A percentile compares a stretch with the other conserved stretches of the same genome.
phyloP scores from a whole-genome alignment of 2,329 filamentous ascomycete genomes.

The Fusarium redolens region DNA sequence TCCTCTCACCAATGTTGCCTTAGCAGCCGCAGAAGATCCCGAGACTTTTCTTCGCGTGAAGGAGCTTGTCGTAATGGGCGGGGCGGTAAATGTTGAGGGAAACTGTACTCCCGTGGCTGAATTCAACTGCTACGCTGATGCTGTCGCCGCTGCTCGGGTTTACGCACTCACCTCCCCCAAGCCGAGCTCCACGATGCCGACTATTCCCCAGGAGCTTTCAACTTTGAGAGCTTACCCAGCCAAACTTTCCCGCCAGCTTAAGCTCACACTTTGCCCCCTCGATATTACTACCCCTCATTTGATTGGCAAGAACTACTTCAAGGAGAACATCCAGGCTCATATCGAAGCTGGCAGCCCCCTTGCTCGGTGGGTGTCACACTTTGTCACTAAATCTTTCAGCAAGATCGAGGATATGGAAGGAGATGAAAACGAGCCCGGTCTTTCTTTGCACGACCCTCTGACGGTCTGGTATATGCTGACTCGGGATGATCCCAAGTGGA shows the following conservation, averaged over 20 bases:
- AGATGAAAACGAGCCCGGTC: conserved; percentile 66
- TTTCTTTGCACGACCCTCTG: conserved; percentile 81
- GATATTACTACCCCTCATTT: conserved; percentile 81
- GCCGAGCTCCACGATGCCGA: conserved; percentile 84
- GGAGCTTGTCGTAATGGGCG: conserved; percentile 96
- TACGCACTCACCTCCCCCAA: conserved; percentile 80
- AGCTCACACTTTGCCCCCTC: conserved; percentile 77
- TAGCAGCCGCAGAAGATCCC: conserved; percentile 88
- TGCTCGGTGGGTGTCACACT: conserved; percentile 77
- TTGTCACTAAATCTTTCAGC: conserved; percentile 75
- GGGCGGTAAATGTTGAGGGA: conserved; percentile 80
- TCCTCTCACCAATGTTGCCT: conserved; percentile 90
- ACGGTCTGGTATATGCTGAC: conserved; percentile 83
- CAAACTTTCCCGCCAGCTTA: conserved; percentile 71
- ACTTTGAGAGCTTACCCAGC: conserved; percentile 71
- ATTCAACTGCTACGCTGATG: conserved; percentile 95
- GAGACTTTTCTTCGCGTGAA: conserved; percentile 90
- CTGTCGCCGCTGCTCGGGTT: conserved; percentile 79
- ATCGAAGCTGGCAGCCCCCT: conserved; percentile 75
- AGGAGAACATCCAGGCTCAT: conserved; percentile 63
- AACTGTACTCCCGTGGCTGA: conserved; percentile 90
- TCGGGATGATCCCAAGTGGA: conserved; percentile 68
- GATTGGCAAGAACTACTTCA: conserved; percentile 71
- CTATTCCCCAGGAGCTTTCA: conserved; percentile 63
- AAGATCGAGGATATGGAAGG: conserved; percentile 74